phyloP scores from a whole-genome alignment of 768 basidiomycete genomes.

The Saitozyma sp. region DNA sequence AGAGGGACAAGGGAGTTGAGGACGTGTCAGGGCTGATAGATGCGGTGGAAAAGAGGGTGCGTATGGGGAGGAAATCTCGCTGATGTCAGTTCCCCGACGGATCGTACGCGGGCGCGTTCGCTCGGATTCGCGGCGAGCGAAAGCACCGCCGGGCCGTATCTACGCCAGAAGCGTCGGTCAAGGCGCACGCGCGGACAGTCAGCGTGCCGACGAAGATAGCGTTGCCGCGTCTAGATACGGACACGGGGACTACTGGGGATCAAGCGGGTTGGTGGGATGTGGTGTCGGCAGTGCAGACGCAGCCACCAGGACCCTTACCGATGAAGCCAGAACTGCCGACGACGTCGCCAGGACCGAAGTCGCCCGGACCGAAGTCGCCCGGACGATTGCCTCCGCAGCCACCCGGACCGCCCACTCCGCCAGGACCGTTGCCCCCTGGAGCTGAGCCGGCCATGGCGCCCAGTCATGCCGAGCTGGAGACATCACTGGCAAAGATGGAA shows the following conservation, averaged over 20 bases:
- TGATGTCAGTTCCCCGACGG: slow-evolving; percentile 43
- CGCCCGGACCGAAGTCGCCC: too few relatives aligned
- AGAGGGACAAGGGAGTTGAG: slow-evolving; percentile 36
- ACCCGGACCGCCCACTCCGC: too few relatives aligned
- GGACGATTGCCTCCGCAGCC: too few relatives aligned
- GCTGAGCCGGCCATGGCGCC: background rate
- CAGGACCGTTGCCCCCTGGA: too few relatives aligned
- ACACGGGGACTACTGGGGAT: background rate
- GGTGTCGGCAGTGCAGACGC: slow-evolving; percentile 33
- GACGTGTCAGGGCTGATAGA: slow-evolving; percentile 30
- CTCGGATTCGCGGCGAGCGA: slow-evolving; percentile 16
- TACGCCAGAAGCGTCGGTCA: slow-evolving; percentile 1
- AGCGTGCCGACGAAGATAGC: slow-evolving; percentile 28
- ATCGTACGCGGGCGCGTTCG: slow-evolving; percentile 37
- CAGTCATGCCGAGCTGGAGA: background rate
- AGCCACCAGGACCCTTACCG: slow-evolving; percentile 8
- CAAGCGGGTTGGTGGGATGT: slow-evolving; percentile 46
- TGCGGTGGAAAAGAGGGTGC: slow-evolving; percentile 40
- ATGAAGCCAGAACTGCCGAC: too few relatives aligned
- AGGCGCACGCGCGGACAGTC: slow-evolving; percentile 16
- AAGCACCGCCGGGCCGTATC: slow-evolving; percentile 9
- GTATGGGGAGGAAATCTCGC: slow-evolving; percentile 2
- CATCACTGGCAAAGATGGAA: slow-evolving; percentile 1
- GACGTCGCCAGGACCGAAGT: too few relatives aligned
- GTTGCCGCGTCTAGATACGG: slow-evolving; percentile 18